Evolutionary conservation across 371 early-diverging fungal genomes (phyloP).

Genomic region (Mucor mucedo): DNA sequence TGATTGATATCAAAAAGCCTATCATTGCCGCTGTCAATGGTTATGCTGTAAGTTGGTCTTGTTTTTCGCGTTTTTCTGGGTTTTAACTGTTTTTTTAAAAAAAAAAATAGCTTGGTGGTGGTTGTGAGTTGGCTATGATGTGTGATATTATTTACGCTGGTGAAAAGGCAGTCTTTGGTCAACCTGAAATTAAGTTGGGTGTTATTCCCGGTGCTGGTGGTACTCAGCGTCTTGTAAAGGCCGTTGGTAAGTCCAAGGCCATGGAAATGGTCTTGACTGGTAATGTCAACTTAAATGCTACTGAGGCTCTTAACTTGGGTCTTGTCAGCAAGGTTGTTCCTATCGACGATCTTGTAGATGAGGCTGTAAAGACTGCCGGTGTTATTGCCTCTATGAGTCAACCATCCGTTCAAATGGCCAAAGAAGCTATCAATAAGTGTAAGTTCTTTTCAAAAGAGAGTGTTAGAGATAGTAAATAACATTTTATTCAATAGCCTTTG

Average conservation of each 20-base stretch:
- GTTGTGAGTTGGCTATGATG: slow-evolving; percentile 99
- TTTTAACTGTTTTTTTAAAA: background rate
- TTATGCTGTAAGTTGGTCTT: slow-evolving; percentile 77
- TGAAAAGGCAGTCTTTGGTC: slow-evolving; percentile 95
- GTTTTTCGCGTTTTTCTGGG: slow-evolving; percentile 3
- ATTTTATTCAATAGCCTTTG: slow-evolving; percentile 70
- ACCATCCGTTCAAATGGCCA: slow-evolving; percentile 92
- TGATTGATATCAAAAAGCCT: slow-evolving; percentile 92
- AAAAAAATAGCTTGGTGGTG: slow-evolving; percentile 94
- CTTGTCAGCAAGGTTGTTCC: slow-evolving; percentile 93
- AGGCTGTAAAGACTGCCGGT: slow-evolving; percentile 88
- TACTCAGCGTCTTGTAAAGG: slow-evolving; percentile 90
- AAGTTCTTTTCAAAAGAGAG: slow-evolving; percentile 11
- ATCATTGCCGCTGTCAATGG: slow-evolving; percentile 98
- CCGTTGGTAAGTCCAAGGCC: slow-evolving; percentile 97
- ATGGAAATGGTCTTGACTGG: slow-evolving; percentile 97
- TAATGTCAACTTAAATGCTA: slow-evolving; percentile 79
- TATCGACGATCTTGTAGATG: slow-evolving; percentile 85
- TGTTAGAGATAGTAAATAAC: background rate
- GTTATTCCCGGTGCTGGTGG: slow-evolving; percentile 93
- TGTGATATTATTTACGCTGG: slow-evolving; percentile 98
- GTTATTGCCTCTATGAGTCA: slow-evolving; percentile 87
- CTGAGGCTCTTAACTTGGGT: slow-evolving; percentile 86
- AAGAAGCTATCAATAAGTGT: slow-evolving; percentile 95
- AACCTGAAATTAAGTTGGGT: slow-evolving; percentile 98